A percentile compares a stretch with the other conserved stretches of the same genome.
Conservation (phyloP, 305 asterid species). For the Euphrasia arctica region DNA sequence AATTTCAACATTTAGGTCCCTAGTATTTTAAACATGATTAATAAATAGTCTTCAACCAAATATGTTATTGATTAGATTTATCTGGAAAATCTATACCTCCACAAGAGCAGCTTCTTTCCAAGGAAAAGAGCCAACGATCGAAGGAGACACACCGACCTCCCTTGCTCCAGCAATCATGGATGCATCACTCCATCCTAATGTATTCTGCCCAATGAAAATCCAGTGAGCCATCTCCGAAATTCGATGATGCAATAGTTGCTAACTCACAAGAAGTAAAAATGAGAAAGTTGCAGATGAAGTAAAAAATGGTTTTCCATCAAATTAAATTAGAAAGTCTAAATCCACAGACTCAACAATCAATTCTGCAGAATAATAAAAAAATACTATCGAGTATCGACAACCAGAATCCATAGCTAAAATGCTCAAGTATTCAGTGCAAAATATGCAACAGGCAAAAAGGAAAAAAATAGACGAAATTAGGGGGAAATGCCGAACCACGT, state of each 20-base stretch:
- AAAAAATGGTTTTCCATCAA: background rate
- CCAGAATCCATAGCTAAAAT: no score
- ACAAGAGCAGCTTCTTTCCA: conserved; percentile 69
- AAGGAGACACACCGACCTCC: conserved; percentile 69
- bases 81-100: conserved; percentile 37
- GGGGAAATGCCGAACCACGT: conserved; percentile 46
- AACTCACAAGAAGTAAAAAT: background rate
- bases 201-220: conserved; percentile 36
- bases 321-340: no score
- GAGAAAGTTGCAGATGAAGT: background rate
- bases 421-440: no score
- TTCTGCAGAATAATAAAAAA: no score
- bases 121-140: conserved; percentile 67
- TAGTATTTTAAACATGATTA: no score
- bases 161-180: conserved; percentile 76
- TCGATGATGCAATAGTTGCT: background rate
- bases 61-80: no score
- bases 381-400: no score
- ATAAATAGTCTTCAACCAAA: no score
- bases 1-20: background rate
- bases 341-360: no score
- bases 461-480: background rate
- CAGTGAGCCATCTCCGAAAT: background rate
- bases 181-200: conserved; percentile 67
- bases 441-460: background rate